phyloP scores from a whole-genome alignment of 106 monocot species.

The Gastrodia elata region DNA sequence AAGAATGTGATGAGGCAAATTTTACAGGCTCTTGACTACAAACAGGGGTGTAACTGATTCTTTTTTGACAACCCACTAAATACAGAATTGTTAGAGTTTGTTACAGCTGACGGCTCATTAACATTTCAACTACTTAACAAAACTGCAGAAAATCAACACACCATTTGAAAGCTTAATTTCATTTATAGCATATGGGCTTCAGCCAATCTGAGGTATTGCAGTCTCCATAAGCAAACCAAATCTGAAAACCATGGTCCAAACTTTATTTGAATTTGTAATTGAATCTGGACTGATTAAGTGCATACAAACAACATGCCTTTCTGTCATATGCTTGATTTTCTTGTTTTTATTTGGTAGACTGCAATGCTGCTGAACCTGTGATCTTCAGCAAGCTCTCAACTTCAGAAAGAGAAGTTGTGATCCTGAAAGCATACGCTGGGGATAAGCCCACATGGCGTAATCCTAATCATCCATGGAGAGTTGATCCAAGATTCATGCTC shows the following conservation, averaged over 20 bases:
- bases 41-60: too few relatives aligned
- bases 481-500: slow-evolving; percentile 61
- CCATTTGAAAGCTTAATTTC: not conserved
- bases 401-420: slow-evolving; percentile 34
- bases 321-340: not conserved
- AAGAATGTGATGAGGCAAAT: too few relatives aligned
- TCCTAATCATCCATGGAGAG: slow-evolving; percentile 63
- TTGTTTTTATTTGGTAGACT: slow-evolving; percentile 38
- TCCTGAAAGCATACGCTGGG: slow-evolving; percentile 69
- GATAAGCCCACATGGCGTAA: slow-evolving; percentile 79
- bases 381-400: slow-evolving; percentile 56
- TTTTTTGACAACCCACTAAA: too few relatives aligned
- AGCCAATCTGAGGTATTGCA: not conserved
- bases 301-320: not conserved
- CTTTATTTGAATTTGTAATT: not conserved
- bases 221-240: not conserved
- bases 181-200: too few relatives aligned
- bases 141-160: too few relatives aligned
- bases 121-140: too few relatives aligned
- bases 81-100: too few relatives aligned
- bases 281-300: not conserved
- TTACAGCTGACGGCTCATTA: too few relatives aligned
- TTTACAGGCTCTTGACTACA: too few relatives aligned
- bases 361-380: slow-evolving; percentile 79
- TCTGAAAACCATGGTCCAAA: not conserved